Base-by-base conservation (phyloP, 768 basidiomycete genomes). In the Coprinopsis strossmayeri region DNA sequence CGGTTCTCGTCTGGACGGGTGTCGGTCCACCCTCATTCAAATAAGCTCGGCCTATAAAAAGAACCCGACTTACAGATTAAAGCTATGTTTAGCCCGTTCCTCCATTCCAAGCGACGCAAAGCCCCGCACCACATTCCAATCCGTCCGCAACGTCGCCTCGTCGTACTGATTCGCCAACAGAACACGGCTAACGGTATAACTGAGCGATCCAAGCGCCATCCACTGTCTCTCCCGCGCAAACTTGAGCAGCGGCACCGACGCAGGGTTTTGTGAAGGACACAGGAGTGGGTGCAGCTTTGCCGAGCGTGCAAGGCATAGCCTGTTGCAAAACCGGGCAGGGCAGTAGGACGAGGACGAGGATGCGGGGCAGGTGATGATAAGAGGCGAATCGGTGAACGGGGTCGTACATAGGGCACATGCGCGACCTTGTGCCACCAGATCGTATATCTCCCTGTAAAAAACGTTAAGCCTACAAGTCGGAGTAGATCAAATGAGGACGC, bases 381-480 rank as follows among this genome's bases (percentile, higher is more conserved):
- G 68, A 2, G 73, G 64, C 27, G 70, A 64, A 34, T 73, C 64
- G 13, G 62, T 60, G 43, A 88, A 66, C 1, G 77, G 79, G 15
- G 87, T 84, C 34, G 87, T 82, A 61, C 91, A 94, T 60, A 78
- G 75, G 3, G 71, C 73, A 60, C 91, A 94, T 15, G 87, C 85
- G 24, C 60, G 66, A 2, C 79, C 80, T 7, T 65, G 57, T 48
- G 57, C 59, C 61, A 90, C 84, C 48, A 84, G 62, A 53, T 89
- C 81, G 58, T 82, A 87, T 32, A 92, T 74, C n/a, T 84, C 81
- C 84, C 90, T 91, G 59, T 35, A 17, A 46, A 38, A 42, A 26
- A 38, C 11, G 35, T 38, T 17, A 9, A 38, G 35, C 18, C 10
- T 10, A 11, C 11, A 53, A 26, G 40, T 5, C 18, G 30, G 25